A percentile compares a stretch with the other conserved stretches of the same genome.
Conservation (phyloP, 2,329 filamentous ascomycete genomes). For the Talaromyces sp. region DNA sequence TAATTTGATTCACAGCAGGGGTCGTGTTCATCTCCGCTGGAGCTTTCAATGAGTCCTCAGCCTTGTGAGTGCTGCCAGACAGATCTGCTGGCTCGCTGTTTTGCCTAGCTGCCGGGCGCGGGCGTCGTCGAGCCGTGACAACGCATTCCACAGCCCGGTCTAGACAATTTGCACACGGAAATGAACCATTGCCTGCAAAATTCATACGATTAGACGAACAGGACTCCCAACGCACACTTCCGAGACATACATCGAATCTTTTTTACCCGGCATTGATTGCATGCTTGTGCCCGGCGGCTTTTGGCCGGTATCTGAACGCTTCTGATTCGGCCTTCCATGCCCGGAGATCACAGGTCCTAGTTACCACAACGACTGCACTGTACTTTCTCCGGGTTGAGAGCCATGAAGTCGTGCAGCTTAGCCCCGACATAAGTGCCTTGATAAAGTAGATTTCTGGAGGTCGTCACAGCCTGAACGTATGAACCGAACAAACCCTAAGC, state of each 20-base stretch:
- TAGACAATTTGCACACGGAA: not conserved
- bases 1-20: not conserved
- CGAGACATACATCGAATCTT: not conserved
- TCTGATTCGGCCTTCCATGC: not conserved
- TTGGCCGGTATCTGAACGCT: not conserved
- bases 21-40: not conserved
- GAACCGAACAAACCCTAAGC: not conserved
- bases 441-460: not conserved
- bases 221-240: not conserved
- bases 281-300: not conserved
- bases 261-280: not conserved
- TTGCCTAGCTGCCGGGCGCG: not conserved
- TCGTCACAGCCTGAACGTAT: not conserved
- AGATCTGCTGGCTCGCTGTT: not conserved
- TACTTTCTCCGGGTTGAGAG: not conserved
- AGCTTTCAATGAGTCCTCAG: not conserved
- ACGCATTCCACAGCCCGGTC: not conserved
- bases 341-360: not conserved
- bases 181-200: not conserved
- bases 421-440: not conserved
- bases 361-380: not conserved
- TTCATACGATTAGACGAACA: not conserved
- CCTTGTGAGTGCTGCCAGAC: not conserved
- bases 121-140: not conserved
- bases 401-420: not conserved